Evolutionary conservation across 768 basidiomycete species (phyloP).

Genomic region (Dendrothele bispora): DNA sequence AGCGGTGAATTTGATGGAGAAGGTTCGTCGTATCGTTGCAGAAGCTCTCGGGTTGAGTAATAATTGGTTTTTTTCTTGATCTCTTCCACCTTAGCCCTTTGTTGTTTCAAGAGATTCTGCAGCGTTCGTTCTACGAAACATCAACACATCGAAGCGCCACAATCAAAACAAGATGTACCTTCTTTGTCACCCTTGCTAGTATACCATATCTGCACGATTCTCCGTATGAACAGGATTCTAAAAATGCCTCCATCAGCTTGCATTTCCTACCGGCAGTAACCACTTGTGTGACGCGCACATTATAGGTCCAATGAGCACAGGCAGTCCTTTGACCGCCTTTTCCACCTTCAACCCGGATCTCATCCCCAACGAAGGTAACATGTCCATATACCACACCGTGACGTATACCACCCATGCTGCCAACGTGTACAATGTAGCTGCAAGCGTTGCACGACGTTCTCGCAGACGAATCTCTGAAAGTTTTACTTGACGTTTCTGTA

Average conservation of each 20-base stretch:
- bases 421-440: constrained; percentile 78
- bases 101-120: constrained; percentile 69
- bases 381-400: constrained; percentile 68
- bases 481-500: constrained; percentile 70
- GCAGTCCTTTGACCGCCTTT: constrained; percentile 49
- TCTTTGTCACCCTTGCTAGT: constrained; percentile 76
- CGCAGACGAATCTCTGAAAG: constrained; percentile 84
- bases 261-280: constrained; percentile 7
- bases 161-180: constrained; percentile 46
- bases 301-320: constrained; percentile 74
- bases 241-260: neutral
- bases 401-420: constrained; percentile 73
- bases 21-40: constrained; percentile 85
- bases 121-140: constrained; percentile 70
- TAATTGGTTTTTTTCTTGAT: constrained; percentile 98
- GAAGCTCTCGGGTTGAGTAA: constrained; percentile 84
- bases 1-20: constrained; percentile 38
- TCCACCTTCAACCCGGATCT: constrained; percentile 24
- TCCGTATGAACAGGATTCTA: constrained; percentile 73
- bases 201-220: constrained; percentile 86
- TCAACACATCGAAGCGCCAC: neutral
- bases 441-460: constrained; percentile 75
- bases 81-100: constrained; percentile 86
- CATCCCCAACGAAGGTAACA: constrained; percentile 44
- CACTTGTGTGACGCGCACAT: constrained; percentile 50